These are phyloP conservation scores for Alternaria conjuncta DNA, from an alignment of 2,329 filamentous ascomycete genomes.

Conservation along the genomic window DNA sequence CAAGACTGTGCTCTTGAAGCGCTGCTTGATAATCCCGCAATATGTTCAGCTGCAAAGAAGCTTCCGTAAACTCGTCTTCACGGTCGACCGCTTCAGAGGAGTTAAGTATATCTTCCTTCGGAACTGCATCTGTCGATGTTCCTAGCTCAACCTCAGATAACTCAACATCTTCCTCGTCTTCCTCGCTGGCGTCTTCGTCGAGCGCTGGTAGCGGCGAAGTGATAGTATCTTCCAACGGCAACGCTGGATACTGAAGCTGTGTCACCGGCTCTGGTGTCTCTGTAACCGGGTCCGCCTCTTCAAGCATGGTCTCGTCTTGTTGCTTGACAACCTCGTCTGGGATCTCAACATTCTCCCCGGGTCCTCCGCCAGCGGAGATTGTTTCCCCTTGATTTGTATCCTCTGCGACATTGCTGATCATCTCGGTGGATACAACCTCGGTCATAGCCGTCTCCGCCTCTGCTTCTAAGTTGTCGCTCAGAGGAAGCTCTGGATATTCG, in stretches of 20 bases:
- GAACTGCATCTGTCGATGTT: background rate
- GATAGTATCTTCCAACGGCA: conserved; percentile 5
- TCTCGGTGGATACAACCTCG: background rate
- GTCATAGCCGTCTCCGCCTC: background rate
- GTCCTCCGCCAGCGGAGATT: background rate
- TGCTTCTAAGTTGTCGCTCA: background rate
- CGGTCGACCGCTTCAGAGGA: background rate
- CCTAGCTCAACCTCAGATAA: background rate
- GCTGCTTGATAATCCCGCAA: conserved; percentile 27
- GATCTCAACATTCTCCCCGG: background rate
- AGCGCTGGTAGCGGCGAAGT: background rate
- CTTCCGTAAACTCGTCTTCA: conserved; percentile 39
- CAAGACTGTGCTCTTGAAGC: background rate
- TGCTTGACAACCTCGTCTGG: background rate
- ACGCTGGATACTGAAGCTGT: conserved; percentile 19
- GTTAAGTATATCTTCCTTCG: background rate
- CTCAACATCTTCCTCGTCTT: background rate
- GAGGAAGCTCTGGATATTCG: conserved; percentile 25
- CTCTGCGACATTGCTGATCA: background rate
- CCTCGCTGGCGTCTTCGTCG: conserved; percentile 2
- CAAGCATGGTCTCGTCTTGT: background rate
- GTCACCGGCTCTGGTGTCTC: background rate
- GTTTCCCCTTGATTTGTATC: background rate
- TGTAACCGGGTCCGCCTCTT: background rate
- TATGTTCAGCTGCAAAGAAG: conserved; percentile 40